A percentile compares a stretch with the other conserved stretches of the same genome.
These are phyloP conservation scores for Trichoderma atrobrunneum DNA, from an alignment of 2,329 filamentous ascomycete genomes.

Conservation along the genomic window DNA sequence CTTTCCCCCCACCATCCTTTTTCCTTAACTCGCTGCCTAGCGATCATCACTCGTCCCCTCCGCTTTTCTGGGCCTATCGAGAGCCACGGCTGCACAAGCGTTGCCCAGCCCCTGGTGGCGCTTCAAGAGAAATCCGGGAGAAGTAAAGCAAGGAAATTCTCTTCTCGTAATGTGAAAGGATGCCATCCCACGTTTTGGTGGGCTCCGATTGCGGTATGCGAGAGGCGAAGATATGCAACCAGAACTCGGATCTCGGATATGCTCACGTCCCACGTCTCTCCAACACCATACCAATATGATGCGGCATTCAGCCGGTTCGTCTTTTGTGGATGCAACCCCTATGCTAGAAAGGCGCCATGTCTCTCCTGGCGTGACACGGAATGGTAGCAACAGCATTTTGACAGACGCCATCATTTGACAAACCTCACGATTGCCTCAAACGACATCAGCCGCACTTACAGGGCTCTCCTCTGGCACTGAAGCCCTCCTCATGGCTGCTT, in stretches of 20 bases:
- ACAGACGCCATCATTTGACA: neutral
- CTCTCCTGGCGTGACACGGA: neutral
- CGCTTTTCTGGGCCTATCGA: slow-evolving; percentile 11
- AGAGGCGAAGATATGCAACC: neutral
- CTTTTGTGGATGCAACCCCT: neutral
- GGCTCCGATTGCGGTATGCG: slow-evolving; percentile 9
- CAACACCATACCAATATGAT: neutral
- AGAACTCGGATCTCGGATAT: neutral
- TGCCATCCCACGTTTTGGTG: neutral
- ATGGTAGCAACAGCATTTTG: neutral
- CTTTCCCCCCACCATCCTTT: neutral
- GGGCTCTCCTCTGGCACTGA: neutral
- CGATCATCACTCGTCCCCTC: slow-evolving; percentile 1
- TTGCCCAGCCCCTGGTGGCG: neutral
- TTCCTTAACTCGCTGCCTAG: slow-evolving; percentile 9
- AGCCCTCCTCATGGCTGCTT: neutral
- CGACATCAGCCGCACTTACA: neutral
- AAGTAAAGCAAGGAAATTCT: neutral
- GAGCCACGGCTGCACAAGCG: neutral
- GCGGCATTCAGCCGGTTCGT: neutral
- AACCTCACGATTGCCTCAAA: neutral
- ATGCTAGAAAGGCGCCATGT: neutral
- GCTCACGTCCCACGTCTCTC: neutral
- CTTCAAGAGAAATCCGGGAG: neutral
- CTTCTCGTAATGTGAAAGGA: neutral